These are phyloP conservation scores for Pseudevernia furfuracea DNA, from an alignment of 495 filamentous ascomycete genomes.

Conservation along the genomic window DNA sequence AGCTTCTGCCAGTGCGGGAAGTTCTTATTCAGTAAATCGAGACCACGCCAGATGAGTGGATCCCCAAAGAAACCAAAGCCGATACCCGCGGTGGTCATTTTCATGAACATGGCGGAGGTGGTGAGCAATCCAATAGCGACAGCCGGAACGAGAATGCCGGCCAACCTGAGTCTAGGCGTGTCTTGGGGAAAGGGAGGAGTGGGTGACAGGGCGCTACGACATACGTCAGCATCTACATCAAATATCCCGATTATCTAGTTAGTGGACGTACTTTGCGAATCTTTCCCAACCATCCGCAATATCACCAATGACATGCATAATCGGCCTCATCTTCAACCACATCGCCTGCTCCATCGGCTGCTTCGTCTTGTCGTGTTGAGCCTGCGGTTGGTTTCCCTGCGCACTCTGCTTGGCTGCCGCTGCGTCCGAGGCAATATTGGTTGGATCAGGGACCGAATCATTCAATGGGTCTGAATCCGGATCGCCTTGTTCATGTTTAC, in stretches of 20 bases:
- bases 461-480: constrained; percentile 36
- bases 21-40: constrained; percentile 55
- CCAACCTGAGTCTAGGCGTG: constrained; percentile 54
- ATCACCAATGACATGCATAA: constrained; percentile 70
- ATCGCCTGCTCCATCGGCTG: constrained; percentile 73
- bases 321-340: constrained; percentile 63
- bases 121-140: constrained; percentile 53
- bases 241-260: background rate
- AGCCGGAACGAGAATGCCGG: constrained; percentile 49
- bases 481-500: constrained; percentile 57
- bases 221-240: background rate
- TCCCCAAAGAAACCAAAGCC: constrained; percentile 77
- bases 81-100: constrained; percentile 54
- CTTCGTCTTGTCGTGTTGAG: constrained; percentile 72
- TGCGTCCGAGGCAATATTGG: constrained; percentile 44
- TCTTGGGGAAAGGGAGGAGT: constrained; percentile 67
- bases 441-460: constrained; percentile 52
- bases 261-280: constrained; percentile 59
- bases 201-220: constrained; percentile 59
- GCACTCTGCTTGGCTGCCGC: constrained; percentile 53
- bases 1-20: constrained; percentile 70
- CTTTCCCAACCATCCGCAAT: constrained; percentile 73
- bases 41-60: constrained; percentile 54
- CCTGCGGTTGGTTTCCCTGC: constrained; percentile 36
- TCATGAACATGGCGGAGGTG: constrained; percentile 67